A percentile compares a stretch with the other conserved stretches of the same genome.
These are phyloP conservation scores for Penicillium digitatum DNA, from an alignment of 2,329 filamentous ascomycete species.

Conservation along the genomic window DNA sequence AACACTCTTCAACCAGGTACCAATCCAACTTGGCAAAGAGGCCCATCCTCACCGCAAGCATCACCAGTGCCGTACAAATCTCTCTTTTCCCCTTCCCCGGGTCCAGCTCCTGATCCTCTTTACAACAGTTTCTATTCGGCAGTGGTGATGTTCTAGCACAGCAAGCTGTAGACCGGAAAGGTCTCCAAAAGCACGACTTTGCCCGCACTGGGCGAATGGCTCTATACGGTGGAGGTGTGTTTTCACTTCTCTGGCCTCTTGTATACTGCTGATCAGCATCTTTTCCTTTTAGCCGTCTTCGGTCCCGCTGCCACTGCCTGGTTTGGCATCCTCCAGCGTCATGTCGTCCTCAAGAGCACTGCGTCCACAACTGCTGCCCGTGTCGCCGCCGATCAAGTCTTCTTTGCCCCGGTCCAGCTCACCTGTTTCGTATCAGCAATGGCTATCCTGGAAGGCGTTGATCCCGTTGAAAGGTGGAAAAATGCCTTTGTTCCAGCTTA, in stretches of 20 bases:
- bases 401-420: conserved; percentile 83
- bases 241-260: neutral
- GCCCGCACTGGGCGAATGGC: conserved; percentile 48
- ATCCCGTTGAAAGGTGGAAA: conserved; percentile 64
- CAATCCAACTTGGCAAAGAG: conserved; percentile 73
- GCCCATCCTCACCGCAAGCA: conserved; percentile 82
- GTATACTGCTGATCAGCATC: neutral
- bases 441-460: conserved; percentile 71
- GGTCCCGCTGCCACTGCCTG: conserved; percentile 83
- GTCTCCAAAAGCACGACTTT: conserved; percentile 68
- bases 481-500: conserved; percentile 69
- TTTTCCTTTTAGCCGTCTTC: conserved; percentile 59
- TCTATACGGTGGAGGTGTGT: conserved; percentile 48
- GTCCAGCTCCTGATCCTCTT: neutral
- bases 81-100: neutral
- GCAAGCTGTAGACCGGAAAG: conserved; percentile 80
- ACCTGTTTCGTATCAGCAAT: conserved; percentile 77
- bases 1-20: conserved; percentile 60
- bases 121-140: conserved; percentile 70
- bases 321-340: conserved; percentile 73
- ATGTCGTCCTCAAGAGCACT: conserved; percentile 61
- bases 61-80: conserved; percentile 68
- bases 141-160: conserved; percentile 89
- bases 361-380: conserved; percentile 71
- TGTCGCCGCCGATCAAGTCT: conserved; percentile 72